Conservation (phyloP, 2,329 filamentous ascomycete species). For the Aspergillus versicolor region DNA sequence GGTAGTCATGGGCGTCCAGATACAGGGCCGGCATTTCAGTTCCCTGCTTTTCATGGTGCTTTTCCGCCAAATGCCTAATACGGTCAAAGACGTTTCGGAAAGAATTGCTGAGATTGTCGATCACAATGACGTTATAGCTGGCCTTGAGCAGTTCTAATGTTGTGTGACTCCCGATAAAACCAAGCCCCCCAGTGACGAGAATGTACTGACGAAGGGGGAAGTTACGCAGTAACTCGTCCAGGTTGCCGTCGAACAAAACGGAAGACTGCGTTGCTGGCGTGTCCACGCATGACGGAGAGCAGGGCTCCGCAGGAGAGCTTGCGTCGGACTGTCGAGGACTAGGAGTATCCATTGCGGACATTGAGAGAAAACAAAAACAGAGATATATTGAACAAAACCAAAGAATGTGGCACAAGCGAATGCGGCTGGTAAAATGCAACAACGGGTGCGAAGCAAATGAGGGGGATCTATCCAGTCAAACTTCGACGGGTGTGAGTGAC, state of each 20-base stretch:
- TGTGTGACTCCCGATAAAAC: constrained; percentile 46
- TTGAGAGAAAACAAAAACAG: constrained; percentile 8
- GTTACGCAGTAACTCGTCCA: constrained; percentile 43
- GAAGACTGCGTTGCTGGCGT: constrained; percentile 49
- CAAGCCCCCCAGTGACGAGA: constrained; percentile 43
- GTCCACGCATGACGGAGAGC: constrained; percentile 29
- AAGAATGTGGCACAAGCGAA: constrained; percentile 10
- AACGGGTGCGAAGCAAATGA: constrained; percentile 14
- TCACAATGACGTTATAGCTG: constrained; percentile 42
- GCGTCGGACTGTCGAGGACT: constrained; percentile 29
- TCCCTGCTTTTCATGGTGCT: constrained; percentile 39
- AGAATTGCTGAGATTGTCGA: constrained; percentile 44
- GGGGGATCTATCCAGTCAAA: constrained; percentile 7
- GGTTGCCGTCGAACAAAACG: constrained; percentile 46
- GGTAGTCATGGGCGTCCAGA: constrained; percentile 51
- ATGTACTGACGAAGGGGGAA: constrained; percentile 43
- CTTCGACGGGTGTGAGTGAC: constrained; percentile 14
- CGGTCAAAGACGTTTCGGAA: constrained; percentile 37
- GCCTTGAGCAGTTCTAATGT: constrained; percentile 43
- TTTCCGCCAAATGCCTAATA: constrained; percentile 32
- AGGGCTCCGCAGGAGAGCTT: constrained; percentile 31
- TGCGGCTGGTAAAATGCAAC: constrained; percentile 10
- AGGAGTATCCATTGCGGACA: constrained; percentile 29
- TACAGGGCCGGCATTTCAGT: constrained; percentile 45
- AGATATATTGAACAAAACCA: constrained; percentile 10